Evolutionary conservation across 345 rosid species (phyloP).

Genomic region (Linum trigynum): DNA sequence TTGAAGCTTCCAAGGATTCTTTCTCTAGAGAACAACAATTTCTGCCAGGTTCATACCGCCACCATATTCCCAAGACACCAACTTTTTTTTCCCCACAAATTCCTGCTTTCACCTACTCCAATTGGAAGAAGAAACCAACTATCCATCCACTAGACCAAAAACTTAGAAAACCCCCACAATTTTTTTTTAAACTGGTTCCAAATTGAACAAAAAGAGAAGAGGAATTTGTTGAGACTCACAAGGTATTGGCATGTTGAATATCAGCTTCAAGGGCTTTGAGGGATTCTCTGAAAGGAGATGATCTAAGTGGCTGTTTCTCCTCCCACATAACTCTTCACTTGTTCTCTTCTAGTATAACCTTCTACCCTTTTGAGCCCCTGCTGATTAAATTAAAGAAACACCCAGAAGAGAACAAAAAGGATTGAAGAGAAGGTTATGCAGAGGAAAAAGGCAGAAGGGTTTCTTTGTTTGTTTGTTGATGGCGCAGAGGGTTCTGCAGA

Average conservation of each 20-base stretch:
- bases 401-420: neutral
- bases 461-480: neutral
- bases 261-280: slow-evolving; percentile 5
- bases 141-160: neutral
- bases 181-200: neutral
- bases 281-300: neutral
- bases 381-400: neutral
- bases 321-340: neutral
- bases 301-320: neutral
- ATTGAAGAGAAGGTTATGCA: neutral
- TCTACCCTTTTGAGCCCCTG: neutral
- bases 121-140: neutral
- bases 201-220: neutral
- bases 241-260: slow-evolving; percentile 2
- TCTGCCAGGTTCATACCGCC: neutral
- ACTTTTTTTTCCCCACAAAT: neutral
- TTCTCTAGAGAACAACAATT: neutral
- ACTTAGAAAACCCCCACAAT: neutral
- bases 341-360: no score
- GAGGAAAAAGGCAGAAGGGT: neutral
- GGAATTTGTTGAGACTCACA: neutral
- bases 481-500: no score
- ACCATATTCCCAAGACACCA: neutral
- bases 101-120: neutral
- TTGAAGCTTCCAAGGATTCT: neutral